A percentile compares a stretch with the other conserved stretches of the same genome.
Evolutionary conservation across 148 eudicot species (phyloP).

Genomic region (Polygonum maritimum): DNA sequence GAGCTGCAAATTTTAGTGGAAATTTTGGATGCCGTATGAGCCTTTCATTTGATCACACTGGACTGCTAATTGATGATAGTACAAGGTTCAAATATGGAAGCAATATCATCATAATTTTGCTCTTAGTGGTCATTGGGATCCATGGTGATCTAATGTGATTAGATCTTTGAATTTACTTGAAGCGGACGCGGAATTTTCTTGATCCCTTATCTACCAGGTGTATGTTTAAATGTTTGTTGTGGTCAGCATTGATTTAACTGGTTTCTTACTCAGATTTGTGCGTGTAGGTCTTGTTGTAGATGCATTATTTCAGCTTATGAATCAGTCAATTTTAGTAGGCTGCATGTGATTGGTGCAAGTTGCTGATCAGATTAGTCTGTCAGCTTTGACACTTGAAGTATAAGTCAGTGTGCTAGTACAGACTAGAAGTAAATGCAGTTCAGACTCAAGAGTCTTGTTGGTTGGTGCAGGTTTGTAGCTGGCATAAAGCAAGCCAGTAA

Average conservation of each 20-base stretch:
- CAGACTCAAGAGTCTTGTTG: neutral
- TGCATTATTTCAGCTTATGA: neutral
- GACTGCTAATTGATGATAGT: neutral
- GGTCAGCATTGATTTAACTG: neutral
- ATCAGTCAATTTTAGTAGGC: neutral
- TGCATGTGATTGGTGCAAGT: neutral
- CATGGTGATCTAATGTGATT: neutral
- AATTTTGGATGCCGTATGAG: neutral
- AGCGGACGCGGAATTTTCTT: neutral
- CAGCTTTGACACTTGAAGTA: neutral
- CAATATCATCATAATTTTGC: neutral
- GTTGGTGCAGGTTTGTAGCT: neutral
- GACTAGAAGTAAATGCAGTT: neutral
- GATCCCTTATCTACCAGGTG: neutral
- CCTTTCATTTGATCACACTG: neutral
- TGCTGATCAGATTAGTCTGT: neutral
- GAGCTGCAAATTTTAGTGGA: neutral
- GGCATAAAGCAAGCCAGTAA: neutral
- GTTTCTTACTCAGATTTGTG: neutral
- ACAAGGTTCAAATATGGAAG: neutral
- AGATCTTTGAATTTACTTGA: neutral
- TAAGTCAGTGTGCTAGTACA: neutral
- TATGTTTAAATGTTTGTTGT: neutral
- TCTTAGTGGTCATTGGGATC: neutral
- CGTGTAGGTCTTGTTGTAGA: neutral